phyloP scores from a whole-genome alignment of 805 yeast genomes.

The Vanderwaltozyma tropicalis region DNA sequence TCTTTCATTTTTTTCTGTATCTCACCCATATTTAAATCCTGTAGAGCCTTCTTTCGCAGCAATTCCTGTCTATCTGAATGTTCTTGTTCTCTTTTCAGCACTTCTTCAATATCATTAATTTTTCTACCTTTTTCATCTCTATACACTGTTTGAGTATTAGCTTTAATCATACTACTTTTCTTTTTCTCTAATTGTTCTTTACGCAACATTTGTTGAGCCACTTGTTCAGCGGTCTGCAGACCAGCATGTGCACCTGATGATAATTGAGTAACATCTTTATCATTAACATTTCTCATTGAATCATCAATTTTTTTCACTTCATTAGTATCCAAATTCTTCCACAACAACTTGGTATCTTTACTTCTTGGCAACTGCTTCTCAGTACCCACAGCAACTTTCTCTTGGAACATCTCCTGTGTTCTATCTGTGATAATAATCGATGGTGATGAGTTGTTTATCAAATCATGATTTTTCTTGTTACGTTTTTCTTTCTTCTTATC shows the following conservation, averaged over 20 bases:
- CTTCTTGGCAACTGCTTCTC: not conserved
- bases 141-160: slow-evolving; percentile 33
- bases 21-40: slow-evolving; percentile 30
- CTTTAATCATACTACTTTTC: slow-evolving; percentile 6
- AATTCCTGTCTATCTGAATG: slow-evolving; percentile 23
- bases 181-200: slow-evolving; percentile 21
- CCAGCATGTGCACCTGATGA: slow-evolving; percentile 34
- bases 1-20: slow-evolving; percentile 22
- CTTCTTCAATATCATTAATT: slow-evolving; percentile 26
- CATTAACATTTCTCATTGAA: not conserved
- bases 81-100: slow-evolving; percentile 11
- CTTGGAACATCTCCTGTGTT: slow-evolving; percentile 4
- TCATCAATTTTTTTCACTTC: slow-evolving; percentile 4
- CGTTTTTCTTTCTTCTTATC: slow-evolving; percentile 20
- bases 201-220: slow-evolving; percentile 29
- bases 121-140: slow-evolving; percentile 55
- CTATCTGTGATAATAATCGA: slow-evolving; percentile 14
- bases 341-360: slow-evolving; percentile 3
- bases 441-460: slow-evolving; percentile 1
- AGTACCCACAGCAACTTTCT: not conserved
- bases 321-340: slow-evolving; percentile 25
- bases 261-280: slow-evolving; percentile 7
- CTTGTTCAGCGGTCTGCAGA: slow-evolving; percentile 37
- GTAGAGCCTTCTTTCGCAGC: slow-evolving; percentile 26
- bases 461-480: slow-evolving; percentile 13